Evolutionary conservation across 2,329 filamentous ascomycete genomes (phyloP).

Genomic region (Xylariaceae sp.): DNA sequence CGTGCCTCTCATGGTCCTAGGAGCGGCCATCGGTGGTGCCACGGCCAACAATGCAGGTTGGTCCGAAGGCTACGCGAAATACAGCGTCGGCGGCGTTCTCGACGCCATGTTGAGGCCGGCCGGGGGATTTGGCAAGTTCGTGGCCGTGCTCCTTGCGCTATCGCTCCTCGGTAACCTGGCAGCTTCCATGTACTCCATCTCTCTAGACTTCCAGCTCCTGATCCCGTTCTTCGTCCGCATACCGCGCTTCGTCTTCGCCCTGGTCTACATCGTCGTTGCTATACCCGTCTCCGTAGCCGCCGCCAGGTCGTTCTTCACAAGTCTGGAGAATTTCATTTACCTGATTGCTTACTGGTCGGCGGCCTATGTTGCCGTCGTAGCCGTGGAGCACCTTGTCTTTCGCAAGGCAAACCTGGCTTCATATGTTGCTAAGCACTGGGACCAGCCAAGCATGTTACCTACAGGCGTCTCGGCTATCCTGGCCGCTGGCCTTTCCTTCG

Average conservation of each 20-base stretch:
- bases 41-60: constrained; percentile 51
- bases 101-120: constrained; percentile 55
- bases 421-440: constrained; percentile 38
- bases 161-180: constrained; percentile 57
- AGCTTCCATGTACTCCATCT: constrained; percentile 58
- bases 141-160: constrained; percentile 55
- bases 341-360: constrained; percentile 58
- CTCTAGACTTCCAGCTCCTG: constrained; percentile 61
- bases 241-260: constrained; percentile 54
- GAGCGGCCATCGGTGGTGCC: constrained; percentile 60
- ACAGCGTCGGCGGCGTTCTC: constrained; percentile 55
- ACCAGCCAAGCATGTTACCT: constrained; percentile 37
- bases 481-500: constrained; percentile 38
- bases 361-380: constrained; percentile 49
- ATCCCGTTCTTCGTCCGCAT: constrained; percentile 52
- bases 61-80: constrained; percentile 50
- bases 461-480: constrained; percentile 39
- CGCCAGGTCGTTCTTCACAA: constrained; percentile 53
- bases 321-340: constrained; percentile 53
- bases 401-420: constrained; percentile 33
- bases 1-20: constrained; percentile 56
- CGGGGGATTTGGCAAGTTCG: constrained; percentile 59
- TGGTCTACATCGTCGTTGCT: constrained; percentile 55
- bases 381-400: constrained; percentile 39
- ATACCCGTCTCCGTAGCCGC: constrained; percentile 56